Percentiles rank a stretch among this genome's conserved stretches.
These are phyloP conservation scores for Epichloe sibirici DNA, from an alignment of 2,329 filamentous ascomycete genomes.

Conservation along the genomic window DNA sequence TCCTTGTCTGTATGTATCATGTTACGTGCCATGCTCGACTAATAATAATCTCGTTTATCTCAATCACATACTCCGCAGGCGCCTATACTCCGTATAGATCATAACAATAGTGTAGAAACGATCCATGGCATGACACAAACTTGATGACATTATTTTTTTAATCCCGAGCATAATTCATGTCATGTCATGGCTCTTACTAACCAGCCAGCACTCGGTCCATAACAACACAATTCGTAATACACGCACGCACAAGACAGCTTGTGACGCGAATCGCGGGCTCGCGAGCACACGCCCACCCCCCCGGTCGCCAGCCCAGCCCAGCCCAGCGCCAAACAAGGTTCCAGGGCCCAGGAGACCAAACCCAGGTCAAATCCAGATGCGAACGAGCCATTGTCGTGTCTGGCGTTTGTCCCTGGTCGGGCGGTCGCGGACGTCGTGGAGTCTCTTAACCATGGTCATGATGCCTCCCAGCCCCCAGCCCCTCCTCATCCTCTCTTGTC, in stretches of 20 bases:
- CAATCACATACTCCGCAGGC: background rate
- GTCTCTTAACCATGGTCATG: background rate
- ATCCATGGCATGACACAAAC: background rate
- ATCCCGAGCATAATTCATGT: background rate
- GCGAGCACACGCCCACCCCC: background rate
- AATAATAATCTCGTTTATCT: background rate
- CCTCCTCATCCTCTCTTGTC: background rate
- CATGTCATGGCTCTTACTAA: background rate
- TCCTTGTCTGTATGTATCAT: too few relatives aligned
- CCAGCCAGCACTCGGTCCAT: background rate
- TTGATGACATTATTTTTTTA: background rate
- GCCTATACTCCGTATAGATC: background rate
- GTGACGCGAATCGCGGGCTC: background rate
- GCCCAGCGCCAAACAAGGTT: background rate
- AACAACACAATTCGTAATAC: background rate
- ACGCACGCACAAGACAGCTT: background rate
- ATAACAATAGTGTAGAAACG: background rate
- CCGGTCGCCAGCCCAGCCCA: background rate
- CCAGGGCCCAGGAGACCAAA: background rate
- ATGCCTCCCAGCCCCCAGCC: background rate
- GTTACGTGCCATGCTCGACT: background rate
- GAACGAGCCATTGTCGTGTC: background rate
- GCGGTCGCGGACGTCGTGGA: background rate
- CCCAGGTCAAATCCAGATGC: slow-evolving; percentile 1
- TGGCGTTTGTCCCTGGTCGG: slow-evolving; percentile 2